Evolutionary conservation across 2,329 filamentous ascomycete species (phyloP), one percentile per base, ranked within the genome.

Genomic region (Tothia fuscella): DNA sequence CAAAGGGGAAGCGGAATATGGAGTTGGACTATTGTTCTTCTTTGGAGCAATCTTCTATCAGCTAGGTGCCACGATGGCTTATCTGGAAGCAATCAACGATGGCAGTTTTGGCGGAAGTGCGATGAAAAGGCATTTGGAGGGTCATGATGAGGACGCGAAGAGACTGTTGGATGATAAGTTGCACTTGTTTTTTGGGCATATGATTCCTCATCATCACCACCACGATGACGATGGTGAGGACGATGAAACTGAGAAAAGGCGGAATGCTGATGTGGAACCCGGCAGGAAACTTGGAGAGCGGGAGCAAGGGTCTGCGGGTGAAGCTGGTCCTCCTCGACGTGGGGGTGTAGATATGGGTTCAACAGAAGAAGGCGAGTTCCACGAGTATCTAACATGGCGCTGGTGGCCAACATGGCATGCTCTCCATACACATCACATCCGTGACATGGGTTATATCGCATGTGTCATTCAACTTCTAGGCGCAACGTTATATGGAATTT

Each of bases 31-130:
- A 32, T 38, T 32, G 3, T 53, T 52, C 44, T 54, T 55, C 43
- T 42, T 56, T 25, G 53, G 53, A 2, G 49, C 50, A 1, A 32
- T 54, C 2, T 47, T 53, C 41, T 56, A 51, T 35, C 53, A 56
- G 30, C 31, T 54, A 14, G 53, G 53, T 9, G 53, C 53, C 0
- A 48, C 52, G 3, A 43, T 48, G 10, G 51, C 53, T 14, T 56
- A 55, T 41, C 42, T 56, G 2, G 53, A 55, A 45, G 53, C 53
- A 3, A 53, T 56, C 17, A 56, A 56, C 26, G 51, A 55, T 33
- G 53, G 52, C 5, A 53, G 49, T 0, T 53, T 54, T 31, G 51
- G 50, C 28, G 53, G 53, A 33, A 43, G 48, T 1, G 53, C 51
- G 6, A 50, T 55, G 51, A 42, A 49, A 16, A 46, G 49, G 30